phyloP scores from a whole-genome alignment of 2,329 filamentous ascomycete genomes.

The Tympanopsis confertula region DNA sequence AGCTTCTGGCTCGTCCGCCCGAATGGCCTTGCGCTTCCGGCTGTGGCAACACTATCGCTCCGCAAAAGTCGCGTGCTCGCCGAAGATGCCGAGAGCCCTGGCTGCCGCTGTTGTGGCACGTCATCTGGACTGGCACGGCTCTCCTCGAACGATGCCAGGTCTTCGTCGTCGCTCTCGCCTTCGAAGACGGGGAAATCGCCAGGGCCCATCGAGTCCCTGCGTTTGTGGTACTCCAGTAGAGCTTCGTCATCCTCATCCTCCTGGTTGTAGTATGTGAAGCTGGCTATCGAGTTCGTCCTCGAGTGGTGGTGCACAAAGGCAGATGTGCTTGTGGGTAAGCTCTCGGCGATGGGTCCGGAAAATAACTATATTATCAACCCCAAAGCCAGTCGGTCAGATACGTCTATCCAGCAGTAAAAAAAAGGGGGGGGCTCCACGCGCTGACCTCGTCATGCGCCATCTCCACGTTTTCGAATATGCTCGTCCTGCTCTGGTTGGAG shows the following conservation, averaged over 20 bases:
- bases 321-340: slow-evolving; percentile 85
- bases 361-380: slow-evolving; percentile 44
- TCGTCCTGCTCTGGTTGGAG: slow-evolving; percentile 64
- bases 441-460: slow-evolving; percentile 91
- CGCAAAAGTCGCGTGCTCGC: slow-evolving; percentile 57
- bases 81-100: slow-evolving; percentile 42
- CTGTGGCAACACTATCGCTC: slow-evolving; percentile 59
- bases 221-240: slow-evolving; percentile 18
- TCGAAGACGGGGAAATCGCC: slow-evolving; percentile 16
- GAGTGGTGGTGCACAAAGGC: slow-evolving; percentile 76
- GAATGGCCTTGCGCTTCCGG: slow-evolving; percentile 48
- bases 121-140: no score
- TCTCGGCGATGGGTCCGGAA: slow-evolving; percentile 86
- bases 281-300: slow-evolving; percentile 73
- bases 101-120: slow-evolving; percentile 34
- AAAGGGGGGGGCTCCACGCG: slow-evolving; percentile 4
- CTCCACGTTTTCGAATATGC: slow-evolving; percentile 85
- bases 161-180: slow-evolving; percentile 14
- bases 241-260: slow-evolving; percentile 22
- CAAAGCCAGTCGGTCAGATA: not conserved
- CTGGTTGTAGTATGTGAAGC: slow-evolving; percentile 80
- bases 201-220: slow-evolving; percentile 11
- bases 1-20: slow-evolving; percentile 75
- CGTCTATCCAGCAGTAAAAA: no score
- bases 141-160: no score